Evolutionary conservation across 768 basidiomycete genomes (phyloP).

Genomic region (Kwoniella sp.): DNA sequence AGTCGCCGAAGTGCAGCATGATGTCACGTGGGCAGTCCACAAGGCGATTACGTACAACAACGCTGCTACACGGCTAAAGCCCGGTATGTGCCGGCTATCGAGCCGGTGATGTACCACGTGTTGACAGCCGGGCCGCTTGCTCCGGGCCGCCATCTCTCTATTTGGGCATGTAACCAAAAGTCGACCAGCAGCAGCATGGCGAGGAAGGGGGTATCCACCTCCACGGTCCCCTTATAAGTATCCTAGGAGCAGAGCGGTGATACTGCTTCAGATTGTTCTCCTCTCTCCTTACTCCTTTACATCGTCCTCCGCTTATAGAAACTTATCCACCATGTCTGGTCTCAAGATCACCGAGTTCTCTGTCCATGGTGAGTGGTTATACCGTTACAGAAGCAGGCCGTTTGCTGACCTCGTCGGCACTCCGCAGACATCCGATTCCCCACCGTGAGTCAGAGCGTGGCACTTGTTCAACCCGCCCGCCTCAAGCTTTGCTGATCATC

Average conservation of each 20-base stretch:
- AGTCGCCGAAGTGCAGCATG: too few species aligned
- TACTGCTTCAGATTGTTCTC: background rate
- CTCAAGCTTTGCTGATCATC: background rate
- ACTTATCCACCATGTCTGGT: slow-evolving; percentile 24
- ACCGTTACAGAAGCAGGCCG: too few species aligned
- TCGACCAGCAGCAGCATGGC: background rate
- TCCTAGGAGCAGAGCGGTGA: slow-evolving; percentile 3
- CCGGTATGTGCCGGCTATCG: too few species aligned
- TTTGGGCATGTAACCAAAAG: too few species aligned
- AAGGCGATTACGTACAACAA: too few species aligned
- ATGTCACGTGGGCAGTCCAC: too few species aligned
- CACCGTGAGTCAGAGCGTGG: slow-evolving; percentile 53
- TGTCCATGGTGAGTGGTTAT: slow-evolving; percentile 49
- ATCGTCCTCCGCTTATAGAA: background rate
- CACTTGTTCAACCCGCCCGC: background rate
- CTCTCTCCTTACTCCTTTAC: background rate
- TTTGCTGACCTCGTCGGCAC: slow-evolving; percentile 3
- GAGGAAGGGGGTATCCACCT: background rate
- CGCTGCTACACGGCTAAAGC: too few species aligned
- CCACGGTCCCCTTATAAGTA: background rate
- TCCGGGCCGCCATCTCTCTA: too few species aligned
- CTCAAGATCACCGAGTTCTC: slow-evolving; percentile 46
- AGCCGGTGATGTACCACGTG: too few species aligned
- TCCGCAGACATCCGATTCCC: slow-evolving; percentile 80
- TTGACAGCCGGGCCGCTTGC: too few species aligned